These are phyloP conservation scores for Candida tetrigidarum DNA, from an alignment of 1,139 yeast species.

Conservation along the genomic window DNA sequence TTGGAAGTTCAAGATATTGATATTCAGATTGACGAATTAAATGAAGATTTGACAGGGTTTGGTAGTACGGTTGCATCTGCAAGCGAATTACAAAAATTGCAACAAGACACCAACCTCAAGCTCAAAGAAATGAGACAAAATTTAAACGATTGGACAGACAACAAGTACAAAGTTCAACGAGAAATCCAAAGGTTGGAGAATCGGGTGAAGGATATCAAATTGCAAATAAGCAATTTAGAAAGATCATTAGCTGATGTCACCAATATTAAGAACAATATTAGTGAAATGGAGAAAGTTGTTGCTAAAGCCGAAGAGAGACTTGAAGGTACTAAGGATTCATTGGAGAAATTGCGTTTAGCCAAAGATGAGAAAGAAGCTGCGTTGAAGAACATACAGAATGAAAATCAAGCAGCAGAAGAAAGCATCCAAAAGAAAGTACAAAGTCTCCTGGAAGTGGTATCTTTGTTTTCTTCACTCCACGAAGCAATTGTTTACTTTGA, in stretches of 20 bases:
- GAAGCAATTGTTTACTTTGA: constrained; percentile 25
- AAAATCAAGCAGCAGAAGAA: constrained; percentile 25
- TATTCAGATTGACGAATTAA: constrained; percentile 36
- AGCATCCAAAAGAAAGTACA: constrained; percentile 14
- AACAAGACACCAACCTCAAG: constrained; percentile 44
- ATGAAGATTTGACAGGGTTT: constrained; percentile 42
- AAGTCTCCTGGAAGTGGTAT: constrained; percentile 6
- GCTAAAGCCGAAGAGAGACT: constrained; percentile 19
- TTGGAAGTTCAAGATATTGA: constrained; percentile 39
- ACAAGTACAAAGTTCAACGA: constrained; percentile 52
- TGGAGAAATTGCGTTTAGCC: constrained; percentile 18
- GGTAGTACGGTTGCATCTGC: constrained; percentile 35
- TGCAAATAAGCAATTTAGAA: constrained; percentile 60
- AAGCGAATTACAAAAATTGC: constrained; percentile 56
- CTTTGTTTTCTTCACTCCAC: constrained; percentile 14
- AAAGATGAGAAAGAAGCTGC: constrained; percentile 24
- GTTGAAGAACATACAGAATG: constrained; percentile 25
- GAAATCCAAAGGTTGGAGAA: constrained; percentile 56
- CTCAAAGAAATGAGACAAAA: constrained; percentile 51
- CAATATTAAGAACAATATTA: constrained; percentile 22
- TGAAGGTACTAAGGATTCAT: constrained; percentile 18
- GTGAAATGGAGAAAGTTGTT: constrained; percentile 23
- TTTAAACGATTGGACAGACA: constrained; percentile 47
- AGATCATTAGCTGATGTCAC: constrained; percentile 46
- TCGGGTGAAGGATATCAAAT: constrained; percentile 58